Evolutionary conservation across 1,139 yeast species (phyloP), one percentile per base, ranked within the genome.

Genomic region (Casaregolazyma suthepensis): DNA sequence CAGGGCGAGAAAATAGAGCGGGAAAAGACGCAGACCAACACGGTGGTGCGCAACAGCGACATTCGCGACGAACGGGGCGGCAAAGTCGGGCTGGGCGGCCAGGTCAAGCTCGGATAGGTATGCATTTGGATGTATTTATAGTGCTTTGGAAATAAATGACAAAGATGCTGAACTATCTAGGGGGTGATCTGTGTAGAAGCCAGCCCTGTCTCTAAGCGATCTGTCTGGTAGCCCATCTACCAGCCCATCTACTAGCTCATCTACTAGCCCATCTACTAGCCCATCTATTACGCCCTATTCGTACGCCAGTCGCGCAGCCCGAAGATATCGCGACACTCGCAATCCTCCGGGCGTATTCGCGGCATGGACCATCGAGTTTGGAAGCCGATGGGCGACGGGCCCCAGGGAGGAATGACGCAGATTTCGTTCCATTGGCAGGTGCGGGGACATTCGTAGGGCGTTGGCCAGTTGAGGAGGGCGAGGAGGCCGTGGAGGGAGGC

Each of bases 1-100:
- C 77, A 76, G 57, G 99, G 99, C 37, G 90, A 87, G 66, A 68
- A 78, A 47, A 75, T 91, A 50, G 78, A 77, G 61, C 85, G 86
- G 70, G 79, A 80, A 48, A 86, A 82, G 69, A 80, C 79, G 13
- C 75, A 83, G 35, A 80, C 93, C 45, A 90, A 90, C 65, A 87
- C 90, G 5, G 85, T 91, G 22, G 86, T 91, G 50, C 87, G 86
- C 64, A 56, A 66, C 51, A 66, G 62, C 50, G 74, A 71, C 19
- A 70, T 70, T 48, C 60, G 65, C 42, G 73, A 70, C 57, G 61
- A 64, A 54, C 65, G 73, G 20, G 66, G 68, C 54, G 59, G 62
- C 10, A 54, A 54, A 31, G 58, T 55, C 17, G 61, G 61, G 5
- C 50, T 59, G n/a, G 51, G 54, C 9, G 55, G 52, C 40, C 55